Evolutionary conservation across 2,329 filamentous ascomycete genomes (phyloP).

Genomic region (Trichophyton schoenleinii): DNA sequence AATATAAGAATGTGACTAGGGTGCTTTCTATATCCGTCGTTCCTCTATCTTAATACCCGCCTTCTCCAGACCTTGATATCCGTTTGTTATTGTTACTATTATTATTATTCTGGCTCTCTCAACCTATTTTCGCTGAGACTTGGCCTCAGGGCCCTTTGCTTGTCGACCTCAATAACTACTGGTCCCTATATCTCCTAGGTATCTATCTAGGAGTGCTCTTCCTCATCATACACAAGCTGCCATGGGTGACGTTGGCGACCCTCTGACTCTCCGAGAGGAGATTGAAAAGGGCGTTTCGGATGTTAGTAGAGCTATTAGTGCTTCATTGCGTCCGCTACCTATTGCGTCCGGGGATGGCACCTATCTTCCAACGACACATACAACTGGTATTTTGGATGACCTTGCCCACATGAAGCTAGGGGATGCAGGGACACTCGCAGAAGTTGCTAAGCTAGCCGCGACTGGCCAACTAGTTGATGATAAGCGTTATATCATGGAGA

Average conservation of each 20-base stretch:
- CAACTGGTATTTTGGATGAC: constrained; percentile 31
- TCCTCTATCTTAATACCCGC: too few relatives aligned
- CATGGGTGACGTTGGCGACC: background rate
- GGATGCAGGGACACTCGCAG: constrained; percentile 31
- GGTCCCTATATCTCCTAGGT: background rate
- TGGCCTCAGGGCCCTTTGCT: background rate
- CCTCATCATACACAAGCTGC: background rate
- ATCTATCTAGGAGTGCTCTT: background rate
- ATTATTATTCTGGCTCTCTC: too few relatives aligned
- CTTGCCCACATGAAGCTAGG: constrained; percentile 37
- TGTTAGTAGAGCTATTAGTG: constrained; percentile 28
- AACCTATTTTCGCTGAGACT: background rate
- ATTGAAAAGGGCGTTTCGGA: constrained; percentile 27
- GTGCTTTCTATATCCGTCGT: background rate
- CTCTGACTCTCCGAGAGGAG: constrained; percentile 19
- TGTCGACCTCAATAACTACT: background rate
- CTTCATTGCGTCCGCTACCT: constrained; percentile 32
- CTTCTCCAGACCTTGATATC: too few relatives aligned
- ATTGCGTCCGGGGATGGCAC: constrained; percentile 29
- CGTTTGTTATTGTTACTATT: too few relatives aligned
- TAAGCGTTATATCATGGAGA: constrained; percentile 50
- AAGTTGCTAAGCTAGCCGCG: constrained; percentile 30
- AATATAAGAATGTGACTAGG: background rate
- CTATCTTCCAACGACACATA: constrained; percentile 8
- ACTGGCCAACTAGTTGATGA: constrained; percentile 48